These are phyloP conservation scores for Didymella exigua DNA, from an alignment of 2,329 filamentous ascomycete genomes.

Conservation along the genomic window DNA sequence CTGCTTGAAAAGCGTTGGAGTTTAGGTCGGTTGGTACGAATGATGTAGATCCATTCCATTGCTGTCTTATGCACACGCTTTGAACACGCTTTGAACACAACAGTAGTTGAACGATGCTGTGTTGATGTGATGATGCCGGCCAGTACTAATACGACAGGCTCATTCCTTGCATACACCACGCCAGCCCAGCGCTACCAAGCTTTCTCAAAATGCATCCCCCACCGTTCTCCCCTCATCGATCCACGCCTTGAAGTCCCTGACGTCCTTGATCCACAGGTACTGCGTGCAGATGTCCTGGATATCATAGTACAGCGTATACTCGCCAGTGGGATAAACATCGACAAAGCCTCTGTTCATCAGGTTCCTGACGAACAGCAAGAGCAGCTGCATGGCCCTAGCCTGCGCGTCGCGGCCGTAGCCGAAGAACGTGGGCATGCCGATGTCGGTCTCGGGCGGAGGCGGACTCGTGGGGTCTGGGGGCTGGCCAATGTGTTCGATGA, in stretches of 20 bases:
- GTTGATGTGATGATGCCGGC: too few relatives aligned
- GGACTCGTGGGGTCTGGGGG: constrained; percentile 15
- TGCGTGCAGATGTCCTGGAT: constrained; percentile 50
- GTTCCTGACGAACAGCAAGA: constrained; percentile 49
- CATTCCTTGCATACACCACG: too few relatives aligned
- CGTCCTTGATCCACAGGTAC: constrained; percentile 50
- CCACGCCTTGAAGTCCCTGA: constrained; percentile 47
- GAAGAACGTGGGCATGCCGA: not conserved
- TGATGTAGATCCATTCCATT: not conserved
- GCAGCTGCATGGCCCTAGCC: constrained; percentile 42
- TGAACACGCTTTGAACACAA: too few relatives aligned
- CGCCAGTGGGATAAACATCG: not conserved
- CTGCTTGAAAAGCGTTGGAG: constrained; percentile 4
- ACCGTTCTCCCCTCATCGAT: constrained; percentile 28
- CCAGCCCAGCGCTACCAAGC: too few relatives aligned
- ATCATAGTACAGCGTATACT: constrained; percentile 41
- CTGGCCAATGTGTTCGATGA: constrained; percentile 40
- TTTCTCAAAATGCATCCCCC: too few relatives aligned
- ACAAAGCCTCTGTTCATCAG: constrained; percentile 44
- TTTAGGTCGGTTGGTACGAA: not conserved
- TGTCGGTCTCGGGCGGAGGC: not conserved
- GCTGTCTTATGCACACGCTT: not conserved
- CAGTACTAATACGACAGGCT: too few relatives aligned
- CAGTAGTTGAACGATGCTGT: too few relatives aligned
- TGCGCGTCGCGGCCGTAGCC: constrained; percentile 45